Base-by-base conservation (phyloP, 768 basidiomycete genomes). In the Clitopilus passeckerianus region DNA sequence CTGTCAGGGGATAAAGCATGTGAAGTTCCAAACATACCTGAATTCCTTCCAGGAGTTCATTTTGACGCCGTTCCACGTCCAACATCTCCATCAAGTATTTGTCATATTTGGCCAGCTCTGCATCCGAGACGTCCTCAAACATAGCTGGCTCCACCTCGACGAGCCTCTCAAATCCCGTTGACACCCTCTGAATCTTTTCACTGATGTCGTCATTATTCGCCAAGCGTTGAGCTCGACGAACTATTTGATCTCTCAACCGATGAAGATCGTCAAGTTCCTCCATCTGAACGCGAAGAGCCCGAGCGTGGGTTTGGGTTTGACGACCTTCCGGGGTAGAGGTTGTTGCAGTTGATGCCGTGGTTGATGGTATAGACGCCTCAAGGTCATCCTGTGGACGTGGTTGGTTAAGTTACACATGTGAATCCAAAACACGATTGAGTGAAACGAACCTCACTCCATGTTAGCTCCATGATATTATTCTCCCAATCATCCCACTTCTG, bases 401-500 rank as follows among this genome's bases (percentile, higher is more conserved):
- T 23, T 15, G 64, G 61, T 20, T 43, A 4, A 59, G 34, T 34
- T 34, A 15, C 37, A 24, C 23, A 46, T 55, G 55, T 16, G 20
- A 44, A 53, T 34, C 18, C 16, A 20, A 12, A 33, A 30, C n/a
- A 55, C 52, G n/a, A 22, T 34, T 37, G 53, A 37, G 37, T 18
- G 43, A 35, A 46, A 57, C 85, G 71, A 82, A 86, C 70, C 85
- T 82, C 78, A 57, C 86, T 77, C 67, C 84, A 82, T 1, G 85
- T 87, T 41, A 99, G 77, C 53, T 89, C 80, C 14, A 73, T 72
- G 44, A 99, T 87, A 50, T 79, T 80, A 14, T 79, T 77, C 65
- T 90, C 88, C 93, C 93, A 96, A 65, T 95, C 85, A 37, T 87
- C 87, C 91, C 93, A 97, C 71, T 97, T 95, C 61, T 81, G 76